Percentiles rank a stretch among this genome's conserved stretches.
These are phyloP conservation scores for Pseudogymnoascus sp. DNA, from an alignment of 2,329 filamentous ascomycete genomes.

Conservation along the genomic window DNA sequence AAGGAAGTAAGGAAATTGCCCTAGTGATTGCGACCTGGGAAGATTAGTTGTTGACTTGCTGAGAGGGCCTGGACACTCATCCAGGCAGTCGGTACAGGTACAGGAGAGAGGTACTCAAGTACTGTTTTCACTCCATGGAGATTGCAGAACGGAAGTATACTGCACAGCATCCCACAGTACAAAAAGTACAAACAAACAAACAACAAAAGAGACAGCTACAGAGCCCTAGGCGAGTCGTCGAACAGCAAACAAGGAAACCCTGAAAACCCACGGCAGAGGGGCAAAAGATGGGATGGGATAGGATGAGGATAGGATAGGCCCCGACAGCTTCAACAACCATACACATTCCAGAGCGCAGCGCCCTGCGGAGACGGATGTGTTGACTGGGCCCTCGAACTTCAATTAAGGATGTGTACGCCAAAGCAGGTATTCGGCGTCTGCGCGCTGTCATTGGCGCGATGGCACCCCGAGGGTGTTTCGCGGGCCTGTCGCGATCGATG, in stretches of 20 bases:
- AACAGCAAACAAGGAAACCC: neutral
- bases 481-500: neutral
- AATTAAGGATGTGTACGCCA: neutral
- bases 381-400: conserved; percentile 4
- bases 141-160: neutral
- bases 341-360: neutral
- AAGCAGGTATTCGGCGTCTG: neutral
- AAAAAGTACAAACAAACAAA: neutral
- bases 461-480: neutral
- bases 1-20: neutral
- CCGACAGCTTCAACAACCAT: neutral
- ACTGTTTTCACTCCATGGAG: neutral
- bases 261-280: neutral
- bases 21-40: neutral
- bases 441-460: neutral
- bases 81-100: neutral
- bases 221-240: neutral
- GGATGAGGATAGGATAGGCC: neutral
- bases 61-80: neutral
- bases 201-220: neutral
- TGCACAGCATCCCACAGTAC: neutral
- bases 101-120: neutral
- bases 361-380: neutral
- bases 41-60: neutral
- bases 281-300: neutral